Evolutionary conservation across 2,329 filamentous ascomycete genomes (phyloP).

Genomic region (Diaporthe australafricana): DNA sequence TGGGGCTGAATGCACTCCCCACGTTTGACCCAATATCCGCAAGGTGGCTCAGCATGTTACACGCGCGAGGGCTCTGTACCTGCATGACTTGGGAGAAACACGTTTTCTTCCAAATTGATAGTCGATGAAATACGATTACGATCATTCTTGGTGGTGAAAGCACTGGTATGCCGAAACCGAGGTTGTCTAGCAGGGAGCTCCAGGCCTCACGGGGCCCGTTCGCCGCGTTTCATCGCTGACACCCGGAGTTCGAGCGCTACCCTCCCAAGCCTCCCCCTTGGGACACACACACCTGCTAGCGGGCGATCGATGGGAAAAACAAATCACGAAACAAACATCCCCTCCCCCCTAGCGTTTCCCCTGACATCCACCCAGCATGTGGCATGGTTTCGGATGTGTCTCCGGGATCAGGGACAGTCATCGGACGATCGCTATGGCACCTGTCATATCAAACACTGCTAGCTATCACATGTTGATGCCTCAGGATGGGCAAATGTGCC

Average conservation of each 20-base stretch:
- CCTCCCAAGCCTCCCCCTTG: background rate
- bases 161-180: background rate
- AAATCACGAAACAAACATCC: conserved; percentile 28
- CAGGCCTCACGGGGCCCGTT: background rate
- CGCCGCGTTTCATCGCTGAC: conserved; percentile 19
- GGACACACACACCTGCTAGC: background rate
- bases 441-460: background rate
- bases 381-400: conserved; percentile 25
- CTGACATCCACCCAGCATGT: background rate
- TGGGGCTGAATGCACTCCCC: background rate
- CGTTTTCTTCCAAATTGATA: background rate
- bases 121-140: background rate
- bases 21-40: background rate
- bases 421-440: conserved; percentile 21
- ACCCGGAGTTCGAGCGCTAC: background rate
- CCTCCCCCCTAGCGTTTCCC: background rate
- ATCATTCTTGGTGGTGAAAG: background rate
- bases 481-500: background rate
- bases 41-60: conserved; percentile 1
- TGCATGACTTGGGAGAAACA: background rate
- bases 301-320: background rate
- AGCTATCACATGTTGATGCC: conserved; percentile 6
- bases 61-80: background rate
- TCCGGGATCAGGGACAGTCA: conserved; percentile 6
- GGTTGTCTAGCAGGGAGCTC: background rate